These are phyloP conservation scores for Dictyostelium firmibasis DNA, from an alignment of 78 protist genomes.

Conservation along the genomic window DNA sequence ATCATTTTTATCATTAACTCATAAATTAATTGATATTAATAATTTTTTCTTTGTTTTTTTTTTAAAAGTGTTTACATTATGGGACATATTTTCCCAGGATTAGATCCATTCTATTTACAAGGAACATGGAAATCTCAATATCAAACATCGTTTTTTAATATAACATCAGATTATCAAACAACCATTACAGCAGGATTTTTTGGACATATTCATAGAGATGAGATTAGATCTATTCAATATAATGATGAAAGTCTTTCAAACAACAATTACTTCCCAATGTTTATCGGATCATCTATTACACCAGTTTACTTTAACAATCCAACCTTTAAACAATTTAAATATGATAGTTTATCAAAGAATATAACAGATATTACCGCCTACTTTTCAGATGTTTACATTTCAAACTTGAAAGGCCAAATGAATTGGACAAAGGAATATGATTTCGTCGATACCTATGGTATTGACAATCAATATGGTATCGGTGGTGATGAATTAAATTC, in stretches of 20 bases:
- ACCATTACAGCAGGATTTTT: conserved; percentile 51
- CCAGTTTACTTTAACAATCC: conserved; percentile 69
- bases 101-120: conserved; percentile 60
- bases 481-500: conserved; percentile 1
- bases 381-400: conserved; percentile 37
- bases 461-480: not conserved
- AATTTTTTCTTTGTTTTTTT: too few species aligned
- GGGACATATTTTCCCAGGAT: conserved; percentile 75
- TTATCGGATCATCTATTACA: conserved; percentile 51
- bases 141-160: conserved; percentile 11
- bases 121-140: conserved; percentile 16
- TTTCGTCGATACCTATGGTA: not conserved
- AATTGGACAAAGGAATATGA: conserved; percentile 31
- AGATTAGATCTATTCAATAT: conserved; percentile 22
- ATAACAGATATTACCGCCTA: not conserved
- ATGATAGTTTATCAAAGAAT: not conserved
- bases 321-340: conserved; percentile 24
- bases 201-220: conserved; percentile 77
- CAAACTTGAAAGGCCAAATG: conserved; percentile 4
- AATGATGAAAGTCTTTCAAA: not conserved
- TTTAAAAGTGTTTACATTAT: conserved; percentile 33
- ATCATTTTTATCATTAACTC: not conserved
- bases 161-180: not conserved
- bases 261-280: conserved; percentile 36
- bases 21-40: not conserved